phyloP scores from a whole-genome alignment of 2,329 filamentous ascomycete species.

The Blastomyces emzantsi region DNA sequence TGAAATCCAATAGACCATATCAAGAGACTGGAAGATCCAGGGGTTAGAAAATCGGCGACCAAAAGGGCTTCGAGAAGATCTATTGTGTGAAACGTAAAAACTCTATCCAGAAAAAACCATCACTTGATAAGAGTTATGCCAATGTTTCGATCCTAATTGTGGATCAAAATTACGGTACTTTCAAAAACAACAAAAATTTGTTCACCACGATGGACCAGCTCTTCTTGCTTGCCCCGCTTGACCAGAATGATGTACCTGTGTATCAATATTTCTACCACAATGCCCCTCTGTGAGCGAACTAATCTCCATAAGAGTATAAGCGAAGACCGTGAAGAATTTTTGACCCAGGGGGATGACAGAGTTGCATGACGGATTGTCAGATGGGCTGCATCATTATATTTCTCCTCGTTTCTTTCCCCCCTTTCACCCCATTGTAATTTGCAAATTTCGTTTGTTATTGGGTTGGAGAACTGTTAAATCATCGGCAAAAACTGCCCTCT shows the following conservation, averaged over 20 bases:
- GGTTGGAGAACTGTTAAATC: not conserved
- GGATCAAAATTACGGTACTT: not conserved
- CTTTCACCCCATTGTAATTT: not conserved
- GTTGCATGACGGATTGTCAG: not conserved
- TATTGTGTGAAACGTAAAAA: too few relatives aligned
- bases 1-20: too few relatives aligned
- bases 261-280: not conserved
- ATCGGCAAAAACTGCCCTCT: not conserved
- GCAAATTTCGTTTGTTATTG: not conserved
- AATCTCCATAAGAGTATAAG: too few relatives aligned
- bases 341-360: not conserved
- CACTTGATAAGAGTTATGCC: not conserved
- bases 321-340: not conserved
- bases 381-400: not conserved
- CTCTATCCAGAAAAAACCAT: not conserved
- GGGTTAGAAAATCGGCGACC: too few relatives aligned
- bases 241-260: too few relatives aligned
- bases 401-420: not conserved
- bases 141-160: not conserved
- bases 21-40: too few relatives aligned
- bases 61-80: too few relatives aligned
- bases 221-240: too few relatives aligned
- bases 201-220: not conserved
- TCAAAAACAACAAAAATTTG: not conserved
- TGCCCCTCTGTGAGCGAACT: not conserved